These are phyloP conservation scores for Candida maris DNA, from an alignment of 805 yeast genomes.

Conservation along the genomic window DNA sequence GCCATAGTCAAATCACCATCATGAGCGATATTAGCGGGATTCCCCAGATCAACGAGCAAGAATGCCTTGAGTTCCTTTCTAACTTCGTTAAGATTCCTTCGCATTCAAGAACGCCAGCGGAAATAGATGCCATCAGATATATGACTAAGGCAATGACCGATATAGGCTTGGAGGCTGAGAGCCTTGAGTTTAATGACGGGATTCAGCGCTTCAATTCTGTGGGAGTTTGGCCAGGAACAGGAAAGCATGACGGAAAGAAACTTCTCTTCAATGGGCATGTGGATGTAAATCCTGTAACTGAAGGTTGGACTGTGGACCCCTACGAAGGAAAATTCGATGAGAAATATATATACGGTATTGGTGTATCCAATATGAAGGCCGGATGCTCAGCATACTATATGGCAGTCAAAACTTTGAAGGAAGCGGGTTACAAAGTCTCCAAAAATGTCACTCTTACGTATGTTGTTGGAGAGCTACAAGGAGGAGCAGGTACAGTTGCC, in stretches of 20 bases:
- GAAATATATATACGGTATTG: conserved; percentile 30
- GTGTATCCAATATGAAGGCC: conserved; percentile 32
- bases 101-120: conserved; percentile 26
- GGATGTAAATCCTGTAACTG: conserved; percentile 31
- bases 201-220: conserved; percentile 26
- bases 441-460: conserved; percentile 28
- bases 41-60: conserved; percentile 23
- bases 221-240: conserved; percentile 30
- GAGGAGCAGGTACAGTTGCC: conserved; percentile 31
- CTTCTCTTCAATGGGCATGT: conserved; percentile 32
- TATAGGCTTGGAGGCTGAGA: conserved; percentile 25
- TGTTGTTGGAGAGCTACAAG: conserved; percentile 29
- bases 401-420: conserved; percentile 30
- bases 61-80: conserved; percentile 26
- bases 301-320: conserved; percentile 33
- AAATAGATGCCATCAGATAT: conserved; percentile 27
- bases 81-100: conserved; percentile 30
- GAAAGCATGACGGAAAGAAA: conserved; percentile 16
- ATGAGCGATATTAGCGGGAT: conserved; percentile 8
- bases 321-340: conserved; percentile 26
- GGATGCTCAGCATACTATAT: conserved; percentile 32
- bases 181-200: conserved; percentile 24
- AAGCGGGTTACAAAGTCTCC: conserved; percentile 28
- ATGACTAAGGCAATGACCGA: conserved; percentile 25
- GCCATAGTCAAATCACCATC: too few relatives aligned